These are phyloP conservation scores for Fraxinus velutina DNA, from an alignment of 305 asterid species.

Conservation along the genomic window DNA sequence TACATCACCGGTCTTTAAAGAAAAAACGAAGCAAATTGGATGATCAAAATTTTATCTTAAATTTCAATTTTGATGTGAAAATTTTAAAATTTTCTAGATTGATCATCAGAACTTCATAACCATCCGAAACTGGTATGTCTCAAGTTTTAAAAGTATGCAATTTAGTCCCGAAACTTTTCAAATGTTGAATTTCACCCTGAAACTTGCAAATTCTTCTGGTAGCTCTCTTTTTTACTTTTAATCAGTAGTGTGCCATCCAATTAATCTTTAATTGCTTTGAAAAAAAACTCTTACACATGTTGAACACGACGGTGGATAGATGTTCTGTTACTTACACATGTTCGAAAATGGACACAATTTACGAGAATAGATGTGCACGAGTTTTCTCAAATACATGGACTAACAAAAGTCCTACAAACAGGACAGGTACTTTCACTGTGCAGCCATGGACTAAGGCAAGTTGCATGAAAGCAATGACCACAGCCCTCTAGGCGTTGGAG, in stretches of 20 bases:
- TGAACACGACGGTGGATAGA: too few relatives aligned
- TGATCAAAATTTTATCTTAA: too few relatives aligned
- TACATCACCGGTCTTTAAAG: too few relatives aligned
- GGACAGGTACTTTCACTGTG: conserved; percentile 31
- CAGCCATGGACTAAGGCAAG: conserved; percentile 35
- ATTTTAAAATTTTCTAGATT: too few relatives aligned
- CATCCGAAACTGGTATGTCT: too few relatives aligned
- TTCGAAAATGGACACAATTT: neutral
- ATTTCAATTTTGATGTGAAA: too few relatives aligned
- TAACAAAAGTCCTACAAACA: conserved; percentile 24
- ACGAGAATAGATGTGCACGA: neutral
- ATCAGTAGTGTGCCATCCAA: neutral
- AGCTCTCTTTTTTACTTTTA: neutral
- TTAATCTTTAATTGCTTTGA: neutral
- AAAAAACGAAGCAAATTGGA: too few relatives aligned
- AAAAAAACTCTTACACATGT: neutral
- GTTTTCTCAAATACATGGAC: neutral
- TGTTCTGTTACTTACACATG: neutral
- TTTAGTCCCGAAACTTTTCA: neutral
- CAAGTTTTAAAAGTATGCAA: too few relatives aligned
- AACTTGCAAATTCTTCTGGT: neutral
- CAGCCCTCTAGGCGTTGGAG: conserved; percentile 32
- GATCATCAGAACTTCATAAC: too few relatives aligned
- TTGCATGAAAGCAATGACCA: conserved; percentile 33
- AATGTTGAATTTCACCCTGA: neutral